Base-by-base conservation (phyloP, 2,329 filamentous ascomycete species). In the Botryosphaeria agaves region DNA sequence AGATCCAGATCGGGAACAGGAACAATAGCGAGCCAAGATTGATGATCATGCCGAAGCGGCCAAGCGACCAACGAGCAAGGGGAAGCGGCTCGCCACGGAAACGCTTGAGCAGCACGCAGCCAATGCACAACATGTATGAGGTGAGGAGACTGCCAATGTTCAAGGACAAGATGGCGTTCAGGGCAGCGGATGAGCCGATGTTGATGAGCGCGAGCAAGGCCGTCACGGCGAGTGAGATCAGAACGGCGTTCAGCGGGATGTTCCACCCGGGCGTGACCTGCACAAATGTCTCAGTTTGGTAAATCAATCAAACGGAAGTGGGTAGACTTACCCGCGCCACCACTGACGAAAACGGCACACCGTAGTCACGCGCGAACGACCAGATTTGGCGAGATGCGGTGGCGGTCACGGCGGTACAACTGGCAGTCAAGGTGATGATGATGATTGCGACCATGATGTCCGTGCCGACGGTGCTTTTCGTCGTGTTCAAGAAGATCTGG, bases 1-100 rank as follows among this genome's bases (percentile, higher is more conserved):
- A 63, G 33, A 66, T 50, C 32, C 62, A 55, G 3, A 59, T 51
- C 26, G 62, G 51, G 1, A 52, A 40, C n/a, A 62, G 49, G 38
- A 61, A 69, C 4, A 49, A 29, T 27, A 47, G 24, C 1, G 46
- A 41, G 2, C 34, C 32, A 9, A 52, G 44, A 32, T 62, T 61
- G 32, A 61, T 34, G 12, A 45, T 36, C 1, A 59, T 38, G 0
- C 57, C 56, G 25, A 43, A 49, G 5, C 39, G 39, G 1, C 57
- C 54, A 7, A 63, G 48, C 23, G 38, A 48, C 52, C 47, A 61
- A 15, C 48, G 44, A 6, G 46, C 43, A 0, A 41, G 45, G 0
- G 53, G 55, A 0, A 61, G 40, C 0, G 46, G 41, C 17, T 49
- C 39, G 11, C 43, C 37, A 1, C 39, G 42, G 19, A 59, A 29